Conservation (phyloP, 371 early-diverging fungal species). For the Zancudomyces culisetae region DNA sequence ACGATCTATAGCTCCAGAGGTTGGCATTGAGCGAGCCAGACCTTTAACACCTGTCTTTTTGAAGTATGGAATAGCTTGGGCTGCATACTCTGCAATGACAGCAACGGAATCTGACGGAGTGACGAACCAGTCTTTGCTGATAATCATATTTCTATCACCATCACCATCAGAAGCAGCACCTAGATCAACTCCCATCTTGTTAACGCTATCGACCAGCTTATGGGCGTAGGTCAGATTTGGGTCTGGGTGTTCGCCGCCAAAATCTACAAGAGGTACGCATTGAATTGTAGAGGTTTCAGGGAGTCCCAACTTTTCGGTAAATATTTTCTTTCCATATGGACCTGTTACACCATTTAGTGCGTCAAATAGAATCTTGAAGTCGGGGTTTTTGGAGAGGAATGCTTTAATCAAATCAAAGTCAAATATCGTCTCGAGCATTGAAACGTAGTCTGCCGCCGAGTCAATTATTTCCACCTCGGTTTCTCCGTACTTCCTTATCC, state of each 20-base stretch:
- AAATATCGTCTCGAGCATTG: slow-evolving; percentile 73
- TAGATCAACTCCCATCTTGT: slow-evolving; percentile 54
- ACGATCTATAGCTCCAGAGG: slow-evolving; percentile 72
- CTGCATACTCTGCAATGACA: slow-evolving; percentile 79
- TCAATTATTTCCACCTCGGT: slow-evolving; percentile 74
- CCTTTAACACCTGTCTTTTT: slow-evolving; percentile 64
- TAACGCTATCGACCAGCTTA: slow-evolving; percentile 76
- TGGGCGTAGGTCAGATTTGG: slow-evolving; percentile 96
- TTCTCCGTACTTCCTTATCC: slow-evolving; percentile 31
- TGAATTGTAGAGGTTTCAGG: slow-evolving; percentile 65
- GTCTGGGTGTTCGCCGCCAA: slow-evolving; percentile 92
- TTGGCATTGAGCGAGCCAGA: slow-evolving; percentile 91
- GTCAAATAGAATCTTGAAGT: slow-evolving; percentile 80
- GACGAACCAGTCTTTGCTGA: slow-evolving; percentile 80
- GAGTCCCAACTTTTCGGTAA: slow-evolving; percentile 77
- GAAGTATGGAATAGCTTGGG: slow-evolving; percentile 76
- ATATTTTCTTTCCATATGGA: slow-evolving; percentile 70
- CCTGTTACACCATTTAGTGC: slow-evolving; percentile 96
- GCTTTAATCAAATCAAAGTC: slow-evolving; percentile 61
- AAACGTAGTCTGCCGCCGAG: slow-evolving; percentile 72
- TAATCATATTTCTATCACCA: slow-evolving; percentile 93
- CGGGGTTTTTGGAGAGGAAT: slow-evolving; percentile 45
- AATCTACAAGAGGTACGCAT: slow-evolving; percentile 62
- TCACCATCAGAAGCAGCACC: slow-evolving; percentile 92
- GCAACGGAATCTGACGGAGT: slow-evolving; percentile 96